These are phyloP conservation scores for Entophlyctis luteolus DNA, from an alignment of 192 early-diverging fungal species.

Conservation along the genomic window DNA sequence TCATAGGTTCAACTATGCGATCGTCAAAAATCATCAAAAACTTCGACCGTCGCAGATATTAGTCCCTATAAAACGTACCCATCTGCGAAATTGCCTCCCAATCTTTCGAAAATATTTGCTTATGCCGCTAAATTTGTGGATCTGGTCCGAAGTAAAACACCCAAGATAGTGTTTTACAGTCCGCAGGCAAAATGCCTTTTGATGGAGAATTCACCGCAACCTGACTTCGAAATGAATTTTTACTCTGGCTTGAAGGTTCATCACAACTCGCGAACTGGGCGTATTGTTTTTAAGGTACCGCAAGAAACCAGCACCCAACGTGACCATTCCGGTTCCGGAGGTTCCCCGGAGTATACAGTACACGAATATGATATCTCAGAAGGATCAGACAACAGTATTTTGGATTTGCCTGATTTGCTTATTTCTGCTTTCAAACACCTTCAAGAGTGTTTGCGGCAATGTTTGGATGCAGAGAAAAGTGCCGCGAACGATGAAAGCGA, in stretches of 20 bases:
- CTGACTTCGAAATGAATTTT: constrained; percentile 61
- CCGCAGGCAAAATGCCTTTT: constrained; percentile 67
- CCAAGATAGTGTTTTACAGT: constrained; percentile 62
- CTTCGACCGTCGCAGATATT: not conserved
- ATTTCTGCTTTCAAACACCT: constrained; percentile 36
- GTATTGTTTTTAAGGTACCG: not conserved
- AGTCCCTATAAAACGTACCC: not conserved
- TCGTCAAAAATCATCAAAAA: not conserved
- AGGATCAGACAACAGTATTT: not conserved
- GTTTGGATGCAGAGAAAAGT: constrained; percentile 44
- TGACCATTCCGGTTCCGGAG: not conserved
- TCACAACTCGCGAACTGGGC: constrained; percentile 13
- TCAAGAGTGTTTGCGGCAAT: constrained; percentile 52
- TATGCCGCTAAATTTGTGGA: constrained; percentile 51
- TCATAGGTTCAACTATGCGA: constrained; percentile 28
- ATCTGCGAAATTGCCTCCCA: not conserved
- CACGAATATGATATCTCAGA: not conserved
- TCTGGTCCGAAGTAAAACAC: constrained; percentile 57
- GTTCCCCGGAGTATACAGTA: not conserved
- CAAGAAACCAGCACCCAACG: not conserved
- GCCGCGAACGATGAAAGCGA: constrained; percentile 7
- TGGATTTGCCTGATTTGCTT: constrained; percentile 36
- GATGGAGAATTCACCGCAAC: constrained; percentile 63
- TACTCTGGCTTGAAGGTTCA: constrained; percentile 61
- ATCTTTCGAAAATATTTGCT: constrained; percentile 1